Evolutionary conservation across 2,329 filamentous ascomycete genomes (phyloP), one percentile per base, ranked within the genome.

Genomic region (Zymoseptoria ardabiliae): DNA sequence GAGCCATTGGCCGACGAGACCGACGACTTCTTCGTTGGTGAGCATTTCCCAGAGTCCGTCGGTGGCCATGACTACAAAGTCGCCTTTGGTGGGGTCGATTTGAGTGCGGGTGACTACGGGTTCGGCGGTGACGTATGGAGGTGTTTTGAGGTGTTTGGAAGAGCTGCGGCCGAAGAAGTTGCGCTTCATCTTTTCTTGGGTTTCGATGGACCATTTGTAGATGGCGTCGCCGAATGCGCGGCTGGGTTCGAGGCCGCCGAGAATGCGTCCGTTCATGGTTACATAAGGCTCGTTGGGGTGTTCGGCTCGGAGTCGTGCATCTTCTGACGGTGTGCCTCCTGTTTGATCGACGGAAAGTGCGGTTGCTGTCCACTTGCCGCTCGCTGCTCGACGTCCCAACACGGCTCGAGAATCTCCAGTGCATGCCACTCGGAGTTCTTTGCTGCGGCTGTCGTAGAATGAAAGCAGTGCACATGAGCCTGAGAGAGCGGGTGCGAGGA

Each of bases 31-130:
- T 72, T 99, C 94, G 69, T 97, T 99, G 53, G 91, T 97, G 62
- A 99, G 81, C 94, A 97, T 97, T 76, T 99, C 94, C 94, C 94
- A 99, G 0, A 99, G 81, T 3, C 94, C 94, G 72, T 99, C 94
- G 0, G 94, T 97, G 21, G 94, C 94, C 81, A 99, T 87, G 62
- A 99, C 93, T 11, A 99, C 81, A 69, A 99, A 99, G 72, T 99
- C 94, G 52, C 93, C 92, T 63, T 90, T 90, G 57, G 90, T 85
- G 1, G 94, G 94, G 67, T 93, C 82, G 56, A 99, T 87, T 73
- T 94, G 88, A 52, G 93, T 97, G 1, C 91, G 96, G 0, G 93
- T 97, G 56, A 99, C 85, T 21, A 97, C 82, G 2, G 94, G 94
- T 75, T 99, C 95, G 1, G 94, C 94, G 3, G 94, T 99, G 49